These are phyloP conservation scores for Ramaria sp. DNA, from an alignment of 768 basidiomycete species.

Conservation along the genomic window DNA sequence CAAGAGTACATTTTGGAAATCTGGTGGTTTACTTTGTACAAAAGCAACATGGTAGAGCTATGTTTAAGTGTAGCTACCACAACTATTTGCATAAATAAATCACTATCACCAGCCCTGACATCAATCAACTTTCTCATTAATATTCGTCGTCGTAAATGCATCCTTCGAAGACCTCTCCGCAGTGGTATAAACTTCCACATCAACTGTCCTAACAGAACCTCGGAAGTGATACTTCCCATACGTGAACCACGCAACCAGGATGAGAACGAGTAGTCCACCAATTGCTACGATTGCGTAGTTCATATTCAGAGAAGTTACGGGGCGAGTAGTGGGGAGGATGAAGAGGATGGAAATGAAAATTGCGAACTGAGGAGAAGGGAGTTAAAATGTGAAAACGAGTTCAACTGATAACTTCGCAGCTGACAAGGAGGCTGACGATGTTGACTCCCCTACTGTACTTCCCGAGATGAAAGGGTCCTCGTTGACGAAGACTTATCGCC, in stretches of 20 bases:
- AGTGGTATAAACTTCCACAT: no score
- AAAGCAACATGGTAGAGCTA: no score
- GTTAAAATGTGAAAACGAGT: background rate
- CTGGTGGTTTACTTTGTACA: no score
- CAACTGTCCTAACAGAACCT: conserved; percentile 32
- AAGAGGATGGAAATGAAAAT: conserved; percentile 44
- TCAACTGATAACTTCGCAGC: conserved; percentile 9
- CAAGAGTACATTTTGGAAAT: no score
- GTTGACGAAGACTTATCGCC: conserved; percentile 29
- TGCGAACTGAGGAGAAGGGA: conserved; percentile 27
- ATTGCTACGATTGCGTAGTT: conserved; percentile 47
- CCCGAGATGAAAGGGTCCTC: conserved; percentile 41
- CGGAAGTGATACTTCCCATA: conserved; percentile 37
- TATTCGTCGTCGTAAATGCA: no score
- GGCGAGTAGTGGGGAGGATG: conserved; percentile 42
- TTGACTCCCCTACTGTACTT: conserved; percentile 43
- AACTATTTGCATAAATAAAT: no score
- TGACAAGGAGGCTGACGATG: conserved; percentile 33
- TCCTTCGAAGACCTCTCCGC: no score
- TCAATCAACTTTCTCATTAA: no score
- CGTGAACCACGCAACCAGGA: conserved; percentile 32
- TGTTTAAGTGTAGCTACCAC: no score
- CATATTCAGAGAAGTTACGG: conserved; percentile 40
- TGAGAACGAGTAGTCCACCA: conserved; percentile 34
- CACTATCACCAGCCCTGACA: no score